phyloP scores from a whole-genome alignment of 139 green algal species.

The Chlorella sp. region DNA sequence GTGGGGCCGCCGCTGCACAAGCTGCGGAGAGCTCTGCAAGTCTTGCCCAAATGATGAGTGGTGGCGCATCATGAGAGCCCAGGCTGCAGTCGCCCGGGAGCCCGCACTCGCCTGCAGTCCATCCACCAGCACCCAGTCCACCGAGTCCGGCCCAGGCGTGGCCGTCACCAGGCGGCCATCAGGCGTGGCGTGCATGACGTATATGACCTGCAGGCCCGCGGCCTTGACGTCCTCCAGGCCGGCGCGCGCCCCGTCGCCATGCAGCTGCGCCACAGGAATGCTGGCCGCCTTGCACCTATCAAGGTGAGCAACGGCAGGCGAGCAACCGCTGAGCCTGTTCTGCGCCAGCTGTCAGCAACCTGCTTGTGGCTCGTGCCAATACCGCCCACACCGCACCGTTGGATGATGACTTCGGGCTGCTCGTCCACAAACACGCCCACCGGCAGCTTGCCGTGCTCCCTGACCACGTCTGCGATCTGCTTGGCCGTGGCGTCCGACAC shows the following conservation, averaged over 20 bases:
- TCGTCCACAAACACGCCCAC: conserved; percentile 89
- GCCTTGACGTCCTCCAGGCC: not conserved
- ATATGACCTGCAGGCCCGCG: conserved; percentile 44
- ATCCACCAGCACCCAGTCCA: conserved; percentile 74
- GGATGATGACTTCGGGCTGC: conserved; percentile 54
- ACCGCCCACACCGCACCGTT: no score
- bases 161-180: conserved; percentile 26
- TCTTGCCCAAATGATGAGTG: no score
- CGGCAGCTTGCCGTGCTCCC: conserved; percentile 33
- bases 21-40: no score
- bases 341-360: no score
- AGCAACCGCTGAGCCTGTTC: not conserved
- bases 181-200: conserved; percentile 59
- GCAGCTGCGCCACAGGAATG: conserved; percentile 48
- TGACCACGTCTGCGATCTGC: conserved; percentile 49
- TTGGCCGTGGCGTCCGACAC: conserved; percentile 44
- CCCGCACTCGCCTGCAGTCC: conserved; percentile 37
- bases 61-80: no score
- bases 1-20: no score
- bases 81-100: no score
- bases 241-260: conserved; percentile 26
- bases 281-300: conserved; percentile 38
- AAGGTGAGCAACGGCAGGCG: not conserved
- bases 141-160: not conserved
- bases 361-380: no score